Base-by-base conservation (phyloP, 768 basidiomycete species). In the Leucosporidium creatinivorum region DNA sequence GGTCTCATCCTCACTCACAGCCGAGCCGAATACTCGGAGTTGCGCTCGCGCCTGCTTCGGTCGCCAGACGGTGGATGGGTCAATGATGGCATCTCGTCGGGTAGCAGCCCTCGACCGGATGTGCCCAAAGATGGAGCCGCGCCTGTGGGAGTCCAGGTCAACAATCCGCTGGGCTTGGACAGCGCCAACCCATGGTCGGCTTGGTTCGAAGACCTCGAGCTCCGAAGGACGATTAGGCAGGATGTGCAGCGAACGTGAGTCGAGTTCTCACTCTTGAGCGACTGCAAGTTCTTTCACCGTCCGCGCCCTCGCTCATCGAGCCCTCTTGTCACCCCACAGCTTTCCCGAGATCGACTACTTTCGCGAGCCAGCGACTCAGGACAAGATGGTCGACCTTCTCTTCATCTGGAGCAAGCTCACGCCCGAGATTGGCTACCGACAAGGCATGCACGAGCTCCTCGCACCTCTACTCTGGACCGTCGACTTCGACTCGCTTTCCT, bases 271-370 rank as follows among this genome's bases (percentile, higher is more conserved):
- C n/a, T 26, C 21, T 65, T 5, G 18, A 28, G 55, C 49, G 36
- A 61, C 26, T 4, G 28, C 4, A 64, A 28, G 31, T 1, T 52
- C 39, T 56, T 39, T 33, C 36, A 63, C 51, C n/a, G 63, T 21
- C 51, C 59, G 65, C 30, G 33, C n/a, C 17, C 13, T 44, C 39
- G 31, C 12, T 36, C 4, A 33, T 7, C 62, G 36, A 23, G 10
- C 21, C 51, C 15, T n/a, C 5, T 8, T 13, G 39, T 10, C 33
- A 0, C 3, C 10, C 10, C 23, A 33, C 74, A 94, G 90, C 30
- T 99, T 98, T 76, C 96, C 96, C n/a, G 96, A 99, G 68, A 87
- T 97, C 65, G 82, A 83, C 10, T 99, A 93, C 80, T 99, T 97
- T 78, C 86, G 89, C 31, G 82, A 85, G 28, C 77, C 82, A 28